phyloP scores from a whole-genome alignment of 306 rosid species.

The Calophaca sinica region DNA sequence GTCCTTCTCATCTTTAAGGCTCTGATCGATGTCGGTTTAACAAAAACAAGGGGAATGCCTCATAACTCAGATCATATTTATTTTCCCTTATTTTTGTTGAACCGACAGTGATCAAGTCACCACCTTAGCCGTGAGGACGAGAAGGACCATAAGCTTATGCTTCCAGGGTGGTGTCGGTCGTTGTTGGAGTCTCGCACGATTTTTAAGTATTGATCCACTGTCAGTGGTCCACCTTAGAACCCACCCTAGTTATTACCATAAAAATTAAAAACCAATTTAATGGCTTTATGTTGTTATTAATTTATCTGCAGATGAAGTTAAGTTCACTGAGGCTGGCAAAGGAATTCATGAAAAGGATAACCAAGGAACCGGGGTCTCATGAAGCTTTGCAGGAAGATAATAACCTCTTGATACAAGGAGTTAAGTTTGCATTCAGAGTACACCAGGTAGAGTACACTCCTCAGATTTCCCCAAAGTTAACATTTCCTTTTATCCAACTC shows the following conservation, averaged over 20 bases:
- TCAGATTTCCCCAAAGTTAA: background rate
- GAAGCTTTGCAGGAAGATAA: conserved; percentile 63
- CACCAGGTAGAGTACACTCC: conserved; percentile 73
- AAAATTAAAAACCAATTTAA: conserved; percentile 3
- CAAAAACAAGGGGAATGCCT: no score
- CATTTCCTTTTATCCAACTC: conserved; percentile 16
- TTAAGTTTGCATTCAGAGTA: conserved; percentile 79
- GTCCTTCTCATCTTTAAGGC: no score
- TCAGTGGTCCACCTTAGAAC: no score
- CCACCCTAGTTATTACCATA: background rate
- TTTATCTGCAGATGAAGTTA: conserved; percentile 69
- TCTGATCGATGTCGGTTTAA: no score
- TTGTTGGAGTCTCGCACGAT: no score
- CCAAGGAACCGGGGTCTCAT: conserved; percentile 53
- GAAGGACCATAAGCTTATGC: no score
- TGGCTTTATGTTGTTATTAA: background rate
- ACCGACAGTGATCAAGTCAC: no score
- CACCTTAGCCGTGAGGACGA: no score
- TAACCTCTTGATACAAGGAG: conserved; percentile 73
- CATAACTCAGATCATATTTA: no score
- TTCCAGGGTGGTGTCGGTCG: no score
- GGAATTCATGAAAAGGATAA: conserved; percentile 69
- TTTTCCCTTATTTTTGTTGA: no score
- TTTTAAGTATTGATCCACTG: no score
- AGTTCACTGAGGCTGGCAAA: conserved; percentile 76